These are phyloP conservation scores for Sphagnum tenellum DNA, from an alignment of 225 moss, liverwort and hornwort genomes.

Conservation along the genomic window DNA sequence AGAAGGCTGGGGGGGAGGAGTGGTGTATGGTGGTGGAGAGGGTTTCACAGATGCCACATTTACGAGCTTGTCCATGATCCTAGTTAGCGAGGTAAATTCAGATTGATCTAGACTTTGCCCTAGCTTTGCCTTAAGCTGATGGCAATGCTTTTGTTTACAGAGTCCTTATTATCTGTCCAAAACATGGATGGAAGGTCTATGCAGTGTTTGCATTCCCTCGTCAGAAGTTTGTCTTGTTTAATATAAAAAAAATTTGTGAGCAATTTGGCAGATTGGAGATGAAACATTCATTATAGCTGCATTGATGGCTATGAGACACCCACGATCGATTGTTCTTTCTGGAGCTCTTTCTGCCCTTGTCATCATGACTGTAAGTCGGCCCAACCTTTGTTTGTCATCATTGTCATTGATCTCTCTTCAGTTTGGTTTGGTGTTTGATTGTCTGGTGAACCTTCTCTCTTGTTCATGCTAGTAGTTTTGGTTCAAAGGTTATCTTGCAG, in stretches of 20 bases:
- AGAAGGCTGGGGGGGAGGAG: slow-evolving; percentile 17
- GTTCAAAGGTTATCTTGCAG: too few relatives aligned
- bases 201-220: too few relatives aligned
- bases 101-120: slow-evolving; percentile 3
- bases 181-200: too few relatives aligned
- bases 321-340: slow-evolving; percentile 86
- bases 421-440: too few relatives aligned
- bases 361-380: slow-evolving; percentile 83
- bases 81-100: slow-evolving; percentile 83
- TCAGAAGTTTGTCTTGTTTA: too few relatives aligned
- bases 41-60: slow-evolving; percentile 77
- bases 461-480: too few relatives aligned
- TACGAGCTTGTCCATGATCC: slow-evolving; percentile 89
- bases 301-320: slow-evolving; percentile 98
- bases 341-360: slow-evolving; percentile 92
- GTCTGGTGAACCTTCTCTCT: too few relatives aligned
- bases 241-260: not conserved
- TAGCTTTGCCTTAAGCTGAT: slow-evolving; percentile 3
- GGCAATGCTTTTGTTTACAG: not conserved
- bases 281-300: slow-evolving; percentile 99
- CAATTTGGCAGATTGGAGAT: slow-evolving; percentile 71
- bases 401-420: too few relatives aligned
- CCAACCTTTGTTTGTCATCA: not conserved
- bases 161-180: not conserved
- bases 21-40: slow-evolving; percentile 24